Evolutionary conservation across 2,329 filamentous ascomycete species (phyloP).

Genomic region (Rhinocladiella similis): DNA sequence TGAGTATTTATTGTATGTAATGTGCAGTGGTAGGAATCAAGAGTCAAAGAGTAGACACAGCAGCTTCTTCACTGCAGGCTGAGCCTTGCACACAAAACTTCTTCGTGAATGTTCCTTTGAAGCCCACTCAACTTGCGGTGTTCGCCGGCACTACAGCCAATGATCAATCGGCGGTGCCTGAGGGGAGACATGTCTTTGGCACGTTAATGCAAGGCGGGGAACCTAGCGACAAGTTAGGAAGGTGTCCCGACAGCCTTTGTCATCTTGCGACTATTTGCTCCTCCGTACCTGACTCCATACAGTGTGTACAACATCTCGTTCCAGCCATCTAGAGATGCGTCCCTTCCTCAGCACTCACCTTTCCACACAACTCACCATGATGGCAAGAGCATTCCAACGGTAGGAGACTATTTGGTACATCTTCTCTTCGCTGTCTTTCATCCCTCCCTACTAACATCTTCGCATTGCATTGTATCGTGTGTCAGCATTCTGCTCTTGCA

Average conservation of each 20-base stretch:
- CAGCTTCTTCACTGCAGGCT: not conserved
- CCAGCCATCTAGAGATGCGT: not conserved
- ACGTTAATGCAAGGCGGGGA: not conserved
- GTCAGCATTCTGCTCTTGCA: not conserved
- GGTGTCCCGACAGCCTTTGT: not conserved
- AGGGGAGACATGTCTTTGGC: not conserved
- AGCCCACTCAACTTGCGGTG: conserved; percentile 5
- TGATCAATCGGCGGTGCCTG: not conserved
- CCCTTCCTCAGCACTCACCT: not conserved
- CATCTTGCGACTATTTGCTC: too few relatives aligned
- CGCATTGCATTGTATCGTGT: not conserved
- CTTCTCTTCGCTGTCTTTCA: not conserved
- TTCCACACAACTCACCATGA: not conserved
- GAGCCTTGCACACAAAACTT: conserved; percentile 18
- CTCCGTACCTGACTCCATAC: too few relatives aligned
- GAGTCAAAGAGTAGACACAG: not conserved
- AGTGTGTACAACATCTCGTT: too few relatives aligned
- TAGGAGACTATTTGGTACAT: not conserved
- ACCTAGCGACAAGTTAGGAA: not conserved
- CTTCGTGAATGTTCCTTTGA: conserved; percentile 24
- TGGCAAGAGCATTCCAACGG: not conserved
- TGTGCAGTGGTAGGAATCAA: not conserved
- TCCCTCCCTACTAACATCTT: not conserved
- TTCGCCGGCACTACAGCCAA: conserved; percentile 13
- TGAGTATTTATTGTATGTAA: not conserved